Percentiles rank a stretch among this genome's conserved stretches.
Evolutionary conservation across 768 basidiomycete species (phyloP).

Genomic region (Lepiota venenata): DNA sequence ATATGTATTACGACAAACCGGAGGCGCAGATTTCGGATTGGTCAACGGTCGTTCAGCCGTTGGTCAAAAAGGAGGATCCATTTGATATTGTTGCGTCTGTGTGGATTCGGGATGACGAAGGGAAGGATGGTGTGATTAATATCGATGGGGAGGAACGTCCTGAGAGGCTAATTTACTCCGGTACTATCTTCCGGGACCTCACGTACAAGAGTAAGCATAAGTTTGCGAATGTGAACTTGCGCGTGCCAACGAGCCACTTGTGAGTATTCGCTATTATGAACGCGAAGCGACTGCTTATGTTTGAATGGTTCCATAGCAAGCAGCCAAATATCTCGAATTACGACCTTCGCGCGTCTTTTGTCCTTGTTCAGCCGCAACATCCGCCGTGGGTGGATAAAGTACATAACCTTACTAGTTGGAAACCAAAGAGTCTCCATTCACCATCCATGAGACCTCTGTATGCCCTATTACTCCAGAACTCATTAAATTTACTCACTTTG

Average conservation of each 20-base stretch:
- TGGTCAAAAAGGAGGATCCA: conserved; percentile 12
- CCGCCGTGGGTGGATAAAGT: conserved; percentile 26
- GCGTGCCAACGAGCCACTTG: conserved; percentile 29
- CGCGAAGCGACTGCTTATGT: not conserved
- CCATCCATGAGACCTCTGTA: conserved; percentile 21
- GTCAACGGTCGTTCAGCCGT: conserved; percentile 16
- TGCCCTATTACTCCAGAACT: conserved; percentile 24
- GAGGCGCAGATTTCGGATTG: conserved; percentile 1
- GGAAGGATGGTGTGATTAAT: not conserved
- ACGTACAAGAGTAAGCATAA: conserved; percentile 23
- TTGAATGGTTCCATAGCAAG: conserved; percentile 15
- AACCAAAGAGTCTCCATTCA: conserved; percentile 16
- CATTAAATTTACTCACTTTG: not conserved
- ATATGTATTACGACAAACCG: conserved; percentile 1
- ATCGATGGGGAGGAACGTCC: conserved; percentile 2
- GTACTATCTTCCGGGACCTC: conserved; percentile 25
- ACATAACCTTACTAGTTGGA: conserved; percentile 27
- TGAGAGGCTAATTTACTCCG: conserved; percentile 23
- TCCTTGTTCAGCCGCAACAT: conserved; percentile 27
- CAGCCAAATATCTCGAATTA: conserved; percentile 20
- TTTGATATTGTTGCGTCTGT: conserved; percentile 20
- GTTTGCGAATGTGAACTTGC: conserved; percentile 21
- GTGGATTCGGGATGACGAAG: conserved; percentile 12
- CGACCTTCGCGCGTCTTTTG: conserved; percentile 34
- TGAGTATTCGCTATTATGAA: conserved; percentile 15